Conservation (phyloP, 1,139 yeast genomes). For the Saccharomyces hybrid region DNA sequence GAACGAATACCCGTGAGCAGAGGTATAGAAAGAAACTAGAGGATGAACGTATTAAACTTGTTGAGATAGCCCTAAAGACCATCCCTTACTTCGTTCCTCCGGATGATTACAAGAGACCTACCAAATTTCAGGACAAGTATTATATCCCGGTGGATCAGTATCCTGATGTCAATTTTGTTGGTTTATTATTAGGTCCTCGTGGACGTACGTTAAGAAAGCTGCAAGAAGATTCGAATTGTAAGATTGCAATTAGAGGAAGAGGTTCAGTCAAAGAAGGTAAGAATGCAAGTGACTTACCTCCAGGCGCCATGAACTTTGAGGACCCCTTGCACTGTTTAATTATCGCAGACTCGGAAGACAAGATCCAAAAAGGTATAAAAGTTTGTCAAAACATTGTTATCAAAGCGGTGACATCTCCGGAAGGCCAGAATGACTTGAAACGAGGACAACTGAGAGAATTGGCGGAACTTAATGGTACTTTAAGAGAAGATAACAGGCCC, state of each 20-base stretch:
- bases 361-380: constrained; percentile 66
- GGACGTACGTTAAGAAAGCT: constrained; percentile 79
- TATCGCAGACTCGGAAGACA: constrained; percentile 74
- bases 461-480: constrained; percentile 90
- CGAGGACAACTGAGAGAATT: constrained; percentile 85
- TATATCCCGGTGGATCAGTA: constrained; percentile 81
- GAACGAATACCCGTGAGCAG: constrained; percentile 75
- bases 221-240: constrained; percentile 80
- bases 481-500: constrained; percentile 69
- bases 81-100: constrained; percentile 84
- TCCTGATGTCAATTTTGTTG: constrained; percentile 90
- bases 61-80: constrained; percentile 61
- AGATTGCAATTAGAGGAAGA: constrained; percentile 79
- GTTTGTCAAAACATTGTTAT: constrained; percentile 71
- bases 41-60: constrained; percentile 68
- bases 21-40: constrained; percentile 57
- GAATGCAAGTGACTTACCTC: constrained; percentile 41
- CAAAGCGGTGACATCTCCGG: constrained; percentile 81
- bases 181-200: constrained; percentile 87
- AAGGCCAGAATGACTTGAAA: constrained; percentile 86
- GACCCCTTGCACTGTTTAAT: constrained; percentile 88
- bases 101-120: constrained; percentile 61
- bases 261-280: constrained; percentile 95
- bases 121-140: constrained; percentile 70
- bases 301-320: constrained; percentile 44